Evolutionary conservation across 2,329 filamentous ascomycete genomes (phyloP), one percentile per base, ranked within the genome.

Genomic region (Zalaria obscura): DNA sequence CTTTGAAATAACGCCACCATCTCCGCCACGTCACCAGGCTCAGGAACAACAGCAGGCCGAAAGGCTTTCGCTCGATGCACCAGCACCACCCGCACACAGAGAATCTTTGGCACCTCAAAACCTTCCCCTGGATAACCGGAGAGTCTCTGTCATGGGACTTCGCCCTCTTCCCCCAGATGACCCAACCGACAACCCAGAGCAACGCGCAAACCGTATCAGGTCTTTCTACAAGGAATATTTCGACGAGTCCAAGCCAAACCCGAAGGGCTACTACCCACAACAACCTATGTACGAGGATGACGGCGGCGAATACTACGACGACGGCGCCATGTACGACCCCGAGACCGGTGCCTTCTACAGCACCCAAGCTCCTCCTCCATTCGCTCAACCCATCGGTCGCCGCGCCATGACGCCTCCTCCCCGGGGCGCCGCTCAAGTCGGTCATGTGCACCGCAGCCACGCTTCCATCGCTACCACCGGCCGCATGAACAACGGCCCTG

Each of bases 191-290:
- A 89, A 95, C 57, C 87, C 91, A 0, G 91, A 96, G 61, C 80
- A 89, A 55, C 78, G 91, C 54, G 91, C 91, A 48, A 96, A 95
- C 68, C 80, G 91, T 44, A 98, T 98, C 51, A 77, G 91, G 59
- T 98, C 91, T 3, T 98, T 98, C 68, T 98, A 98, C 69, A 95
- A 95, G 67, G 91, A 98, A 59, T 98, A 98, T 66, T 98, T 98
- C 53, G 91, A 96, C 50, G 89, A 95, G 35, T 76, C 70, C 45
- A 83, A 78, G 57, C 61, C 65, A 2, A 65, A 63, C 35, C 57
- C 58, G 8, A 54, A 46, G 27, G 53, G 46, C 11, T 48, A 53
- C 26, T 54, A 46, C 26, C 41, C 45, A 27, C 25, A 29, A 6
- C 57, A 25, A 55, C 40, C 40, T 31, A 53, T 50, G 10, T 51